Percentiles rank a stretch among this genome's conserved stretches.
Conservation (phyloP, 495 filamentous ascomycete species). For the Xylaria scruposa region DNA sequence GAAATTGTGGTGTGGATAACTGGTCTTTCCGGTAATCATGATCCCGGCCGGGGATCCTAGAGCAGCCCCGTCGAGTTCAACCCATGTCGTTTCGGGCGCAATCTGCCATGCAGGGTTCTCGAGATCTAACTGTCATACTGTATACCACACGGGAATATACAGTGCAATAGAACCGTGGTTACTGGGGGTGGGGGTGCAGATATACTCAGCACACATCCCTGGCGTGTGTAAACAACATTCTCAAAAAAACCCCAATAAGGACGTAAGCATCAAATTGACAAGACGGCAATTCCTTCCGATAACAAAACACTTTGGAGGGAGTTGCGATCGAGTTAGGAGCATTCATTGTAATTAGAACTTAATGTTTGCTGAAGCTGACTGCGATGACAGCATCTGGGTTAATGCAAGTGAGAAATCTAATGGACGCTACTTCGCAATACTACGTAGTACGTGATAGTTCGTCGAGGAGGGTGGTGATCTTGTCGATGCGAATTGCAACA, state of each 20-base stretch:
- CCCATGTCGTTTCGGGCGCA: constrained; percentile 26
- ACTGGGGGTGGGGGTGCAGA: not conserved
- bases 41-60: constrained; percentile 19
- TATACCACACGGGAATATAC: constrained; percentile 1
- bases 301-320: no score
- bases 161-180: not conserved
- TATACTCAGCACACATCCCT: not conserved
- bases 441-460: not conserved
- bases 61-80: constrained; percentile 9
- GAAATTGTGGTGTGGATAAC: constrained; percentile 15
- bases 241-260: no score
- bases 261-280: not conserved
- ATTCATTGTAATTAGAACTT: not conserved
- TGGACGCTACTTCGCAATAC: not conserved
- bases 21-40: constrained; percentile 9
- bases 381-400: not conserved
- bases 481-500: not conserved
- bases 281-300: not conserved
- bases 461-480: not conserved
- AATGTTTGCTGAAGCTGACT: not conserved
- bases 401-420: not conserved
- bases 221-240: not conserved
- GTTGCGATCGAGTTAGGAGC: not conserved
- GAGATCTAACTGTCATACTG: constrained; percentile 18
- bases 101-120: constrained; percentile 27